These are phyloP conservation scores for Colletotrichum plurivorum DNA, from an alignment of 2,329 filamentous ascomycete species.

Conservation along the genomic window DNA sequence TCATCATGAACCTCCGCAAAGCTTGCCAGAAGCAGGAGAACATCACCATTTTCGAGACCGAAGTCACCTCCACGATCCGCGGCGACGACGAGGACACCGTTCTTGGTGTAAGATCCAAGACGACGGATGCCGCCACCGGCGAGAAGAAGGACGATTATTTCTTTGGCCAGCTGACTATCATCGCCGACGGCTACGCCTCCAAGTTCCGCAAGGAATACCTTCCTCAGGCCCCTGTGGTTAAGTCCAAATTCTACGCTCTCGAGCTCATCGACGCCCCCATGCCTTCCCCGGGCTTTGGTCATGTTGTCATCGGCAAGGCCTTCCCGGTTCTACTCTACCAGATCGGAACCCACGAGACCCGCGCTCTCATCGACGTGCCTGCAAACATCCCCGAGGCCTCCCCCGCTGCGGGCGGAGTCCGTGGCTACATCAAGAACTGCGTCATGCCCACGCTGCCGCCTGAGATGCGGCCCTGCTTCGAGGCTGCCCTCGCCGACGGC, in stretches of 20 bases:
- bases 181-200: conserved; percentile 93
- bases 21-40: conserved; percentile 83
- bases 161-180: conserved; percentile 89
- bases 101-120: conserved; percentile 84
- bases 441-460: conserved; percentile 85
- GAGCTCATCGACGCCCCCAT: conserved; percentile 91
- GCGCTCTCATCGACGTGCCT: conserved; percentile 90
- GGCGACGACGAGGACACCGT: conserved; percentile 79
- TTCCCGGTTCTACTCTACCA: conserved; percentile 92
- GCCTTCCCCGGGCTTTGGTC: conserved; percentile 81
- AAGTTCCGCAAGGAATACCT: conserved; percentile 90
- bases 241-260: conserved; percentile 92
- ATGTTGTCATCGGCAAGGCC: conserved; percentile 86
- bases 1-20: conserved; percentile 85
- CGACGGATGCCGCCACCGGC: conserved; percentile 69
- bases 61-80: conserved; percentile 81
- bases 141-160: conserved; percentile 79
- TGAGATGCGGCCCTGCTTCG: conserved; percentile 80
- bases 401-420: conserved; percentile 83
- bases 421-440: conserved; percentile 83
- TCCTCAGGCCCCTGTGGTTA: conserved; percentile 75
- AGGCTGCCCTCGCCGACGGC: conserved; percentile 81
- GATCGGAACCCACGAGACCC: conserved; percentile 94
- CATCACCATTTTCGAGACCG: conserved; percentile 92
- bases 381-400: conserved; percentile 81